Percentiles rank a stretch among this genome's conserved stretches.
These are phyloP conservation scores for Amanita jacksonii DNA, from an alignment of 768 basidiomycete genomes.

Conservation along the genomic window DNA sequence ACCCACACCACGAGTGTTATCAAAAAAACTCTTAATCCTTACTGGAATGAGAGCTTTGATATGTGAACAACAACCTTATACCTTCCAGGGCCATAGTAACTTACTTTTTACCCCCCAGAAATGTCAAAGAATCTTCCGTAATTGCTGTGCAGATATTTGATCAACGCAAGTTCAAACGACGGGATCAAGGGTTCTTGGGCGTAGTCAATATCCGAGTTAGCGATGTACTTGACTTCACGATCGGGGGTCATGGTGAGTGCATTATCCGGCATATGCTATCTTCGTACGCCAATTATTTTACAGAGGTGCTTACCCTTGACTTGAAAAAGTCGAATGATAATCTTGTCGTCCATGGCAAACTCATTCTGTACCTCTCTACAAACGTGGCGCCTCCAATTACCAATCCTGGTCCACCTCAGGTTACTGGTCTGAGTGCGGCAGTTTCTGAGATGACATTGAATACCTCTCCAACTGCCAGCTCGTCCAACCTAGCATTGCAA, in stretches of 20 bases:
- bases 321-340: slow-evolving; percentile 99
- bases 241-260: slow-evolving; percentile 85
- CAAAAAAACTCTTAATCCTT: slow-evolving; percentile 90
- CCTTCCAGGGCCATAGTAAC: not conserved
- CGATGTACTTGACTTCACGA: slow-evolving; percentile 84
- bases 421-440: slow-evolving; percentile 47
- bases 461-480: slow-evolving; percentile 50
- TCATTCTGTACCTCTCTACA: slow-evolving; percentile 93
- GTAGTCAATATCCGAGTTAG: slow-evolving; percentile 93
- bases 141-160: slow-evolving; percentile 98
- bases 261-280: not conserved
- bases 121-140: slow-evolving; percentile 95
- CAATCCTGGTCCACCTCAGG: slow-evolving; percentile 74
- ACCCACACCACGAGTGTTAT: slow-evolving; percentile 96
- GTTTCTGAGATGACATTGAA: slow-evolving; percentile 54
- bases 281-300: slow-evolving; percentile 8
- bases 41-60: slow-evolving; percentile 98
- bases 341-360: slow-evolving; percentile 93
- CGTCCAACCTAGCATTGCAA: slow-evolving; percentile 38
- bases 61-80: slow-evolving; percentile 46
- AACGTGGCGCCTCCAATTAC: slow-evolving; percentile 78
- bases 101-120: slow-evolving; percentile 35
- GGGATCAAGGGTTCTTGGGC: slow-evolving; percentile 96
- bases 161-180: slow-evolving; percentile 97
- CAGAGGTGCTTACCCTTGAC: slow-evolving; percentile 95